A percentile compares a stretch with the other conserved stretches of the same genome.
Conservation (phyloP, 495 filamentous ascomycete genomes). For the Neurospora sp. region DNA sequence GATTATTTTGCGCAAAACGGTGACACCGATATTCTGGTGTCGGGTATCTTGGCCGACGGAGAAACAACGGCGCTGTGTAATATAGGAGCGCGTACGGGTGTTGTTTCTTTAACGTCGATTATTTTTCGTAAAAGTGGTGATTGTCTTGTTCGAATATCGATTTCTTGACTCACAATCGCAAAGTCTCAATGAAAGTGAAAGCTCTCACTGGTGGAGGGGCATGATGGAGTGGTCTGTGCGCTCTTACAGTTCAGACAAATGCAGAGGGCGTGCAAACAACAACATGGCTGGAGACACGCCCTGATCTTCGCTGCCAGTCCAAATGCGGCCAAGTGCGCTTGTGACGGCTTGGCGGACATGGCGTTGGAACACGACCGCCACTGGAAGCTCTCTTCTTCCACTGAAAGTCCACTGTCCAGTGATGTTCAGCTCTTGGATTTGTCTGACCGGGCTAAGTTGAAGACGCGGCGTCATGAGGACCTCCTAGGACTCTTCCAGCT, state of each 20-base stretch:
- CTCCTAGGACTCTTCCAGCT: neutral
- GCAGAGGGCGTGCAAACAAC: neutral
- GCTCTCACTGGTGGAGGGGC: constrained; percentile 10
- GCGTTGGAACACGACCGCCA: neutral
- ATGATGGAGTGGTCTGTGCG: constrained; percentile 10
- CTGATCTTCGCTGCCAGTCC: neutral
- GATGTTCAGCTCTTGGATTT: constrained; percentile 9
- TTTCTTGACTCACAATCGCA: constrained; percentile 13
- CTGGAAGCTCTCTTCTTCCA: neutral
- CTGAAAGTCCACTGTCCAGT: neutral
- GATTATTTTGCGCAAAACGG: neutral
- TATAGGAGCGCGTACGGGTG: neutral
- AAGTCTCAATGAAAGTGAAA: constrained; percentile 5
- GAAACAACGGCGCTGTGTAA: neutral
- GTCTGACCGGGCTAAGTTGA: constrained; percentile 20
- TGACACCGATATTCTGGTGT: neutral
- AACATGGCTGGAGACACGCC: neutral
- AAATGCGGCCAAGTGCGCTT: neutral
- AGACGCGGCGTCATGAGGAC: neutral
- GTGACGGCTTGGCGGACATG: neutral
- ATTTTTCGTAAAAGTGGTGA: neutral
- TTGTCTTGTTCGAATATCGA: neutral
- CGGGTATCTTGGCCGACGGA: neutral
- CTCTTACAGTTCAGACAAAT: neutral
- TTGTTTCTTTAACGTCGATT: neutral